Evolutionary conservation across 225 moss, liverwort and hornwort genomes (phyloP), one percentile per base, ranked within the genome.

Genomic region (Polytrichum formosum): DNA sequence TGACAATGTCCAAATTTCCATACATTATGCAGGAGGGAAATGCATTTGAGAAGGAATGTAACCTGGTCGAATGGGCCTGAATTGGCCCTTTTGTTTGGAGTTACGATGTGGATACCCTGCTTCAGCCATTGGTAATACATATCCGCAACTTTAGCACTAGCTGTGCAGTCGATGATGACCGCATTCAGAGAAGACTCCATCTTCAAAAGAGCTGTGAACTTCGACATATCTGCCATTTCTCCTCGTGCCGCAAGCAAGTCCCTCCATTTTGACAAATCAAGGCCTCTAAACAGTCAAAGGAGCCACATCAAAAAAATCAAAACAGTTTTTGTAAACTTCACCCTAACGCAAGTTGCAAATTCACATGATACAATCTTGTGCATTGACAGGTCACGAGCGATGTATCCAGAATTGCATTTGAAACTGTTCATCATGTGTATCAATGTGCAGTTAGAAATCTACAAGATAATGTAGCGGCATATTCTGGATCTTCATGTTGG

Each of bases 1-100:
- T 46, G 46, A 46, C 2, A 46, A 46, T 16, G 46, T 46, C 46
- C 13, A 16, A 46, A 46, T 46, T 46, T 13, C 46, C 46, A 46
- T 46, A 46, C 46, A 16, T 46, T 46, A 46, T 46, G 46, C 46
- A 46, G 46, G 46, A 46, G 46, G 46, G 4, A 46, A 16, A 46
- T 3, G 46, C 16, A 46, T 46, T 26, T 23, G 62, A 26, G 26
- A 63, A 63, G 62, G 62, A 26, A 63, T 63, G 62, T 56, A 60
- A 85, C 98, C 98, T 94, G 85, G 65, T 92, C 88, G 28, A 93
- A 88, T 65, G 98, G 88, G 53, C 94, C 94, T n/a, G 94, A 99
- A 76, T 94, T 99, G 29, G 91, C 90, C 65, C 83, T 94, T 60
- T 99, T 99, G 67, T 99, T 99, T 56, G 94, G 94, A 76, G 98